phyloP scores from a whole-genome alignment of 768 basidiomycete species.

The Melanogaster broomeanus region DNA sequence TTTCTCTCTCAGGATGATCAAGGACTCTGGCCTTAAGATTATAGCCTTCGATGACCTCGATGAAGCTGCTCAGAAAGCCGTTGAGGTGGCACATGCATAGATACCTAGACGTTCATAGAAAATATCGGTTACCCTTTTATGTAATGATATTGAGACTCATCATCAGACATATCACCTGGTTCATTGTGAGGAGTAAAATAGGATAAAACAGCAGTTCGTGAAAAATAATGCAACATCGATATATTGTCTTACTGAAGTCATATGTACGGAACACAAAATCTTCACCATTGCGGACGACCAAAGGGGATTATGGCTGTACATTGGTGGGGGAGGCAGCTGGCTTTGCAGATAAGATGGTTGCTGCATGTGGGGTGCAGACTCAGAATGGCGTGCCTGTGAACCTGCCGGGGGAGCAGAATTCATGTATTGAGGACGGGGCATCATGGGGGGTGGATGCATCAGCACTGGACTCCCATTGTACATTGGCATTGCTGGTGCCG shows the following conservation, averaged over 20 bases:
- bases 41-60: conserved; percentile 92
- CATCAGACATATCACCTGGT: background rate
- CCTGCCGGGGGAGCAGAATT: conserved; percentile 53
- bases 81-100: conserved; percentile 60
- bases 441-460: conserved; percentile 54
- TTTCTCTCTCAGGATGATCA: conserved; percentile 76
- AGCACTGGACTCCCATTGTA: conserved; percentile 70
- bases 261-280: conserved; percentile 15
- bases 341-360: conserved; percentile 31
- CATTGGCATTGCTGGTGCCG: conserved; percentile 50
- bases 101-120: conserved; percentile 24
- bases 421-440: conserved; percentile 38
- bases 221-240: conserved; percentile 30
- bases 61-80: conserved; percentile 84
- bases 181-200: conserved; percentile 5
- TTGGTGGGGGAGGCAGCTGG: conserved; percentile 29
- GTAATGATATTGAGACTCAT: conserved; percentile 10
- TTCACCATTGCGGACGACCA: conserved; percentile 34
- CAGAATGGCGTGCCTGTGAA: conserved; percentile 50
- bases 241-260: conserved; percentile 29
- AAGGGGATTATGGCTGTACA: conserved; percentile 31
- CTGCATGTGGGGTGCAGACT: conserved; percentile 42
- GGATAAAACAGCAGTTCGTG: conserved; percentile 25
- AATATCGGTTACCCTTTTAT: conserved; percentile 16
- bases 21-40: conserved; percentile 89